Percentiles rank a stretch among this genome's conserved stretches.
phyloP scores from a whole-genome alignment of 768 basidiomycete genomes.

The Tulasnella calospora region DNA sequence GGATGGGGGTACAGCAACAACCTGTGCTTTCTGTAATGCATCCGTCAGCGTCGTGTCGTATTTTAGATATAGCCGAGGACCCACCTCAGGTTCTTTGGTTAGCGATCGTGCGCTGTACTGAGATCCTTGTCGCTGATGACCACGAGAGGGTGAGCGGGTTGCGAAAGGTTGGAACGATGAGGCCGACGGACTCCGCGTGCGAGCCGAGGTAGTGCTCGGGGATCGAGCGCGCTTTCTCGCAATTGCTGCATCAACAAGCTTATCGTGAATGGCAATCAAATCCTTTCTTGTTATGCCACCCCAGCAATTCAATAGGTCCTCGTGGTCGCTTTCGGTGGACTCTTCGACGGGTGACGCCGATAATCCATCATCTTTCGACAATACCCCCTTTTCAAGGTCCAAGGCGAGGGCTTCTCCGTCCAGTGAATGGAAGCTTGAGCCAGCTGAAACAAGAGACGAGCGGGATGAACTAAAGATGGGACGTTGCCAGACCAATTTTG shows the following conservation, averaged over 20 bases:
- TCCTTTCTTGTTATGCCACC: slow-evolving; percentile 67
- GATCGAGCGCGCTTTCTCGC: slow-evolving; percentile 13
- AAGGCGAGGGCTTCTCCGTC: slow-evolving; percentile 44
- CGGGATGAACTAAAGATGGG: slow-evolving; percentile 69
- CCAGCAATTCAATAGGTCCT: slow-evolving; percentile 41
- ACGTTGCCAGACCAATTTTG: slow-evolving; percentile 57
- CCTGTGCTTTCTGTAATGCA: neutral
- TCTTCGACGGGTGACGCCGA: neutral
- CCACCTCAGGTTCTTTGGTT: slow-evolving; percentile 7
- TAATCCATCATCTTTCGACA: slow-evolving; percentile 3
- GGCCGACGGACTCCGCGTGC: neutral
- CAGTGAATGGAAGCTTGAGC: slow-evolving; percentile 83
- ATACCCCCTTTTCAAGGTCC: neutral
- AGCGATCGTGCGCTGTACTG: slow-evolving; percentile 6
- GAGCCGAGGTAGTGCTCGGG: neutral
- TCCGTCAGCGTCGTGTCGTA: neutral
- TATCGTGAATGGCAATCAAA: slow-evolving; percentile 68
- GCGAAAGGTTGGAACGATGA: neutral
- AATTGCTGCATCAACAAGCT: slow-evolving; percentile 58
- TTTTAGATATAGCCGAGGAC: neutral
- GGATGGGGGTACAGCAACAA: neutral
- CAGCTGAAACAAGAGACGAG: slow-evolving; percentile 71
- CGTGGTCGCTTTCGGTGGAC: slow-evolving; percentile 5
- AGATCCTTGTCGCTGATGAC: slow-evolving; percentile 49
- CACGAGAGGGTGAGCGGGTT: slow-evolving; percentile 53